A percentile compares a stretch with the other conserved stretches of the same genome.
These are phyloP conservation scores for Paracamarosporium sp. DNA, from an alignment of 2,329 filamentous ascomycete genomes.

Conservation along the genomic window DNA sequence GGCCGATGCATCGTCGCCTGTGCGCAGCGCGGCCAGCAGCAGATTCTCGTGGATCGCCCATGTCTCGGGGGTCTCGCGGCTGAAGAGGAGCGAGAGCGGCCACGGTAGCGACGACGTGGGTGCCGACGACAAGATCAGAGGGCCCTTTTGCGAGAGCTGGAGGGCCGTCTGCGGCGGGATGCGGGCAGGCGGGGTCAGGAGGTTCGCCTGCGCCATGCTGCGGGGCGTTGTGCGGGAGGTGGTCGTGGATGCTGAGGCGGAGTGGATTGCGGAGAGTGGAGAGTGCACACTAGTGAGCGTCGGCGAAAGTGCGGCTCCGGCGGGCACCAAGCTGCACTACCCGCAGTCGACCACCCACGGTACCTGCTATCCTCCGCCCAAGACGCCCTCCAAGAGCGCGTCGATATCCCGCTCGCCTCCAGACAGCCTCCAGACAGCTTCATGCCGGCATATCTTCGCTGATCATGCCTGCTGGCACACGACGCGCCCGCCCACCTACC, in stretches of 20 bases:
- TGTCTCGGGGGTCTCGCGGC: constrained; percentile 74
- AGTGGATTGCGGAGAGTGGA: not conserved
- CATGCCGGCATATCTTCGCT: constrained; percentile 30
- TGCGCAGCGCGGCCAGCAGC: constrained; percentile 81
- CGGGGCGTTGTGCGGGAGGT: not conserved
- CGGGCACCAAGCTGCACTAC: constrained; percentile 10
- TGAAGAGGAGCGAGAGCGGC: constrained; percentile 59
- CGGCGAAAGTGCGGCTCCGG: constrained; percentile 27
- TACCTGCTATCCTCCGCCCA: not conserved
- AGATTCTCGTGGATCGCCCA: constrained; percentile 91
- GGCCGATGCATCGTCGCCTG: constrained; percentile 81
- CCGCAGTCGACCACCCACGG: constrained; percentile 17
- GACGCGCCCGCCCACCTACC: constrained; percentile 32
- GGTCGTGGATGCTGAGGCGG: not conserved
- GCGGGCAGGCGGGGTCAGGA: constrained; percentile 49
- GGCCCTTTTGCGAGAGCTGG: constrained; percentile 56
- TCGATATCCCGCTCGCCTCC: not conserved
- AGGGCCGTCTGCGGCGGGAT: constrained; percentile 50
- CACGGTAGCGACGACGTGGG: constrained; percentile 54
- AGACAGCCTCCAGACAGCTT: constrained; percentile 7
- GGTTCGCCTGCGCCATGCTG: constrained; percentile 40
- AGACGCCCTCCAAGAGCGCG: not conserved
- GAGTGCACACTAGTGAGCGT: constrained; percentile 2
- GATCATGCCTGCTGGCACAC: constrained; percentile 42
- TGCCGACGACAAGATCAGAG: constrained; percentile 45